Evolutionary conservation across 257 asterid genomes (phyloP).

Genomic region (Misopates orontium): DNA sequence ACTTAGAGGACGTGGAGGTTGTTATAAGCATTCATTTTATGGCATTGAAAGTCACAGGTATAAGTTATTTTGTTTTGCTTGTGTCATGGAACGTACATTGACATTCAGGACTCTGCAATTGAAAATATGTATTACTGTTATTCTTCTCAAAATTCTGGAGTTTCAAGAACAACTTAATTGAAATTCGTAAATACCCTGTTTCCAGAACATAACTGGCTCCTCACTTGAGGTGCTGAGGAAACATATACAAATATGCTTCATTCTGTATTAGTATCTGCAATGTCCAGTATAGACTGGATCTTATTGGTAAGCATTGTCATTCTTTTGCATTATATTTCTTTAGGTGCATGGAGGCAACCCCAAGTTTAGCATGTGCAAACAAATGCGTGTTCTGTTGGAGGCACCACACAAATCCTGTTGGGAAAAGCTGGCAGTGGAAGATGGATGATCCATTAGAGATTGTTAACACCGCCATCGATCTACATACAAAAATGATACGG

Average conservation of each 20-base stretch:
- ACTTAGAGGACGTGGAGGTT: constrained; percentile 99
- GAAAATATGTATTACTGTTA: constrained; percentile 17
- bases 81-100: constrained; percentile 23
- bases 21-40: constrained; percentile 94
- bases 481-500: constrained; percentile 86
- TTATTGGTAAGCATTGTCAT: neutral
- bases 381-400: constrained; percentile 99
- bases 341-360: constrained; percentile 99
- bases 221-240: constrained; percentile 5
- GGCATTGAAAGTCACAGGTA: constrained; percentile 98
- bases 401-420: constrained; percentile 98
- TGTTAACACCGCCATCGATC: constrained; percentile 80
- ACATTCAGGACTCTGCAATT: constrained; percentile 6
- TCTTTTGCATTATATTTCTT: constrained; percentile 23
- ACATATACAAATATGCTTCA: neutral
- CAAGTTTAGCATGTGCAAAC: constrained; percentile 98
- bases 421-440: constrained; percentile 97
- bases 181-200: neutral
- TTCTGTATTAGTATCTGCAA: constrained; percentile 2
- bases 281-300: neutral
- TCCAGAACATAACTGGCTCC: neutral
- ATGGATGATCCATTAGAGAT: constrained; percentile 95
- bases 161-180: constrained; percentile 2
- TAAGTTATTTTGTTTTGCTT: constrained; percentile 16
- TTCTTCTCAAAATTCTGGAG: neutral